phyloP scores from a whole-genome alignment of 345 rosid genomes.

The Populus nigra region DNA sequence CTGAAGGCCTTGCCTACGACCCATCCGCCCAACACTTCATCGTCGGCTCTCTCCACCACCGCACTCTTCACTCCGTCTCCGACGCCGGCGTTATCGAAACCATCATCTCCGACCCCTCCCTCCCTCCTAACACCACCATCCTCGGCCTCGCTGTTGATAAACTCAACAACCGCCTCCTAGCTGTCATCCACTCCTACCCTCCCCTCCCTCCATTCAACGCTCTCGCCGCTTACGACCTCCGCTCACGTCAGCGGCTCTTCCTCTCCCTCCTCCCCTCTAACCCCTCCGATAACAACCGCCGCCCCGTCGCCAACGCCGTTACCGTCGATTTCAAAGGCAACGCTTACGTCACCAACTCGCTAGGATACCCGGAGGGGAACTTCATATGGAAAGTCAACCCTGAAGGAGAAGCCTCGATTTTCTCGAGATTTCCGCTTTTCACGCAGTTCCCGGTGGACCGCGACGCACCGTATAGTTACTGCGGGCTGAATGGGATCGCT shows the following conservation, averaged over 20 bases:
- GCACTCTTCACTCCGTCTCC: slow-evolving; percentile 65
- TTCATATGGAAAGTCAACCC: slow-evolving; percentile 78
- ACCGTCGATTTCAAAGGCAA: slow-evolving; percentile 68
- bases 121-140: slow-evolving; percentile 61
- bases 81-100: slow-evolving; percentile 71
- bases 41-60: slow-evolving; percentile 65
- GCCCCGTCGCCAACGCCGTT: slow-evolving; percentile 61
- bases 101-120: slow-evolving; percentile 49
- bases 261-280: slow-evolving; percentile 34
- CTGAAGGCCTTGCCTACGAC: slow-evolving; percentile 75
- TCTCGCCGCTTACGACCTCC: slow-evolving; percentile 84
- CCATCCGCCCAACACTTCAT: slow-evolving; percentile 68
- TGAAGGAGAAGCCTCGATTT: slow-evolving; percentile 60
- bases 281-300: slow-evolving; percentile 11
- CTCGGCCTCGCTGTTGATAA: slow-evolving; percentile 62
- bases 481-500: slow-evolving; percentile 72
- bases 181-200: slow-evolving; percentile 36
- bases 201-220: slow-evolving; percentile 78
- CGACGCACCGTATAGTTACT: slow-evolving; percentile 34
- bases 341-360: slow-evolving; percentile 74
- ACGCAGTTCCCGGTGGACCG: slow-evolving; percentile 42
- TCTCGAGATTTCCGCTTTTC: slow-evolving; percentile 58
- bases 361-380: slow-evolving; percentile 46
- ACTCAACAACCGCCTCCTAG: slow-evolving; percentile 59
- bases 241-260: slow-evolving; percentile 40